Evolutionary conservation across 352 stramenopile species (phyloP), one percentile per base, ranked within the genome.

Genomic region (Pythium monospermum): DNA sequence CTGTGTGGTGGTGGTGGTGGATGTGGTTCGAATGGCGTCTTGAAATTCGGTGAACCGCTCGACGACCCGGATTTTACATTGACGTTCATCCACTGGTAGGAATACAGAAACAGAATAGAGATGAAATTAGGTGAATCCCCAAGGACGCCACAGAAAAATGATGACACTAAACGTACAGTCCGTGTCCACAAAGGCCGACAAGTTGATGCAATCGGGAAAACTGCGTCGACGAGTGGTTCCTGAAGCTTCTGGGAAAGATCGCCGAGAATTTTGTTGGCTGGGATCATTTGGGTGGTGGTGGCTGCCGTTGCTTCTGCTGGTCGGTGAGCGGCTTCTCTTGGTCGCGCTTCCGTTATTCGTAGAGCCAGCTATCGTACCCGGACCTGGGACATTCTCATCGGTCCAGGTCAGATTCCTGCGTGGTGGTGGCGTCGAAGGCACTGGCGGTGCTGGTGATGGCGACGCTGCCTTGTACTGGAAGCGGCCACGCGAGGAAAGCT

Each of bases 61-160:
- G 1, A 94, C 83, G 2, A 94, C 81, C 45, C 81, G 80, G 53
- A 94, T 94, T 47, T 94, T 94, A 71, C 80, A 94, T 57, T 94
- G 83, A 3, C 83, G 74, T 35, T 94, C 80, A 39, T 94, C 76
- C 59, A 91, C 83, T 94, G n/a, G n/a, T n/a, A n/a, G n/a, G n/a
- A n/a, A 62, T 1, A 51, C 15, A 47, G 37, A 26, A 45, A 21
- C 5, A 27, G 0, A 41, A 27, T 26, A 12, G 36, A 5, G 38
- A 2, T 22, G n/a, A 2, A 31, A 3, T 2, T 42, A 16, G 44
- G 21, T 19, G 33, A 40, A 6, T 5, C 71, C 61, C n/a, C 28
- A 45, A 36, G 12, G 10, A 35, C n/a, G 3, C 18, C n/a, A n/a
- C n/a, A n/a, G n/a, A n/a, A n/a, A 35, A 11, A n/a, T 22, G 16